Evolutionary conservation across 2,329 filamentous ascomycete genomes (phyloP), one percentile per base, ranked within the genome.

Genomic region (Sporothrix inflata): DNA sequence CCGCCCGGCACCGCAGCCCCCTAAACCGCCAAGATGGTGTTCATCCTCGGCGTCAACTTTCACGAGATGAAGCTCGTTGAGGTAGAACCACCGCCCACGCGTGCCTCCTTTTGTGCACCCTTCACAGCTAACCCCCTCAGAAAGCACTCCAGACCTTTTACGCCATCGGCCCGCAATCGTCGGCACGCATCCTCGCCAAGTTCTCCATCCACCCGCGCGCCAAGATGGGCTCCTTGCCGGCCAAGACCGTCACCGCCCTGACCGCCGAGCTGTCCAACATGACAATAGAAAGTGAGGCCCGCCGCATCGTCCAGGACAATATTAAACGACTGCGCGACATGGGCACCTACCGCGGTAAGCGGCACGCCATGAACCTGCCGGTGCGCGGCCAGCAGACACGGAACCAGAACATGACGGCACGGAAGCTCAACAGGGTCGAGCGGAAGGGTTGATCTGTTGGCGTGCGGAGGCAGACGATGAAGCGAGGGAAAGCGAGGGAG

Each of bases 311-410:
- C 49, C 87, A 91, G 78, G 93, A 97, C 67, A 96, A 98, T 79
- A 97, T 99, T 77, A 86, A 86, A 79, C 86, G 95, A 73, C 79
- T 99, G 81, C 93, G 92, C 80, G 94, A 98, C 78, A 98, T 97
- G 85, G 94, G 94, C 67, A 90, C 91, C 4, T 97, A 97, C 80
- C 86, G 96, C 70, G 96, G 96, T 75, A 90, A 92, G 81, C 86
- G 96, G 76, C 96, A 99, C 85, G 95, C 95, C 72, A 94, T 98
- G 91, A 89, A 91, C 74, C 83, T 98, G 83, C 96, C 96, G 4
- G 95, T 96, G 70, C 88, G 96, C 76, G 96, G 96, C 77, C 96
- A 99, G 84, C 89, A 87, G 77, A 98, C 96, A 73, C 91, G 93
- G 80, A 93, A 85, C 79, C 95, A 92, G 81, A 90, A 86, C 75